Base-by-base conservation (phyloP, 2,329 filamentous ascomycete species). In the Botrytis pseudocinerea region DNA sequence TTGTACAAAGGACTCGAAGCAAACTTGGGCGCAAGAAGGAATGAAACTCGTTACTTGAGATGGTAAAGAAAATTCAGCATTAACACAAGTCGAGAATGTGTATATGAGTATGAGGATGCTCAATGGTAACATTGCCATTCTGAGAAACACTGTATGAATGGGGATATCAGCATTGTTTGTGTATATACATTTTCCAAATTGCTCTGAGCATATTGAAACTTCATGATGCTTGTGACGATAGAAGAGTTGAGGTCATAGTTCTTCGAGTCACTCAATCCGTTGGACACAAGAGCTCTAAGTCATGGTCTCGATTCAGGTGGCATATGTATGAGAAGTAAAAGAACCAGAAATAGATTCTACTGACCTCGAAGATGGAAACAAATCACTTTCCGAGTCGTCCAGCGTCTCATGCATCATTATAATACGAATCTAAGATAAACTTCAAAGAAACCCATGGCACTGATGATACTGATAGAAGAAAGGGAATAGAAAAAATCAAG, bases 1-100 rank as follows among this genome's bases (percentile, higher is more conserved):
- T n/a, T 81, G 80, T 76, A 93, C 83, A 78, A 93, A 93, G 16
- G 86, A 86, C 75, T 85, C 78, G 77, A 94, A 85, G 80, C 92
- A 94, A 60, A 81, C 77, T 75, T 85, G 82, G 6, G 90, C 90
- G 78, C 91, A 93, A 48, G 70, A 44, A 44, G 80, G 80, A 76
- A 81, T 74, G 65, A 80, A 78, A 72, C 76, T 78, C 69, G 75
- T 79, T 40, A 81, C 64, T 63, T 80, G 77, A 69, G 76, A 54
- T 32, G 77, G 74, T 42, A 81, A 76, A 54, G 74, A 46, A 74
- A 51, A 75, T 59, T 73, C 61, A 32, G 76, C 75, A 72, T 73
- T 75, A 66, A 76, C 76, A 74, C 66, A 73, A 71, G 71, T 74
- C 63, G 74, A 74, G 46, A 74, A 77, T 73, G 74, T 73, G 66